These are phyloP conservation scores for Calonectria fujianensis DNA, from an alignment of 2,329 filamentous ascomycete species.

Conservation along the genomic window DNA sequence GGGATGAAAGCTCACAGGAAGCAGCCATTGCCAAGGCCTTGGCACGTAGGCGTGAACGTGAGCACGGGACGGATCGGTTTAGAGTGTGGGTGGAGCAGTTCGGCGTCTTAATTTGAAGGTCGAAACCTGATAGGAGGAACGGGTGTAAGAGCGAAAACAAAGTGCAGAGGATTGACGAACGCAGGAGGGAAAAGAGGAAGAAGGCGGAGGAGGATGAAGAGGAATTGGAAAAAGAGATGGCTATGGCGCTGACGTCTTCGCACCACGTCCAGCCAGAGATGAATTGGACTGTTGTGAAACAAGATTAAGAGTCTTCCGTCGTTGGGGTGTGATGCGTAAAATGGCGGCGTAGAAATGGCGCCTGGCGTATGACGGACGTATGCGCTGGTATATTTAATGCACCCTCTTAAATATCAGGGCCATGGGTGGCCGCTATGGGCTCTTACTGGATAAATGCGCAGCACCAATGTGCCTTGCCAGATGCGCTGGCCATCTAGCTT, in stretches of 20 bases:
- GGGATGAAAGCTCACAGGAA: conserved; percentile 22
- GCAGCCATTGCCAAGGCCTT: conserved; percentile 22
- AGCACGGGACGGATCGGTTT: conserved; percentile 27
- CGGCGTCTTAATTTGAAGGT: conserved; percentile 13
- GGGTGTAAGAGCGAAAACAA: conserved; percentile 5
- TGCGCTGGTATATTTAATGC: conserved; percentile 24
- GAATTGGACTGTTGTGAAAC: conserved; percentile 7
- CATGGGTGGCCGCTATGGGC: background rate
- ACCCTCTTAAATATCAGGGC: background rate
- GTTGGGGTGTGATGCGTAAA: background rate
- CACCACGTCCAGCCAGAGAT: background rate
- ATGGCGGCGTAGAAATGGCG: background rate
- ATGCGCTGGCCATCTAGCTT: conserved; percentile 11
- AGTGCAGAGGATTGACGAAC: background rate
- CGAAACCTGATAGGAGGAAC: background rate
- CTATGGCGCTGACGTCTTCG: background rate
- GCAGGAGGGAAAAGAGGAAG: background rate
- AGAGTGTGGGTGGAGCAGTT: conserved; percentile 20
- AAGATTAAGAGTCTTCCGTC: conserved; percentile 8
- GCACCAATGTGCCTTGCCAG: background rate
- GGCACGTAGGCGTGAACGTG: conserved; percentile 18
- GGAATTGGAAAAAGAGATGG: background rate
- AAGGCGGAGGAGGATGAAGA: too few species aligned
- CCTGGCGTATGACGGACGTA: conserved; percentile 22
- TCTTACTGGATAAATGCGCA: conserved; percentile 14